These are phyloP conservation scores for Pezicula carpinea DNA, from an alignment of 2,329 filamentous ascomycete genomes.

Conservation along the genomic window DNA sequence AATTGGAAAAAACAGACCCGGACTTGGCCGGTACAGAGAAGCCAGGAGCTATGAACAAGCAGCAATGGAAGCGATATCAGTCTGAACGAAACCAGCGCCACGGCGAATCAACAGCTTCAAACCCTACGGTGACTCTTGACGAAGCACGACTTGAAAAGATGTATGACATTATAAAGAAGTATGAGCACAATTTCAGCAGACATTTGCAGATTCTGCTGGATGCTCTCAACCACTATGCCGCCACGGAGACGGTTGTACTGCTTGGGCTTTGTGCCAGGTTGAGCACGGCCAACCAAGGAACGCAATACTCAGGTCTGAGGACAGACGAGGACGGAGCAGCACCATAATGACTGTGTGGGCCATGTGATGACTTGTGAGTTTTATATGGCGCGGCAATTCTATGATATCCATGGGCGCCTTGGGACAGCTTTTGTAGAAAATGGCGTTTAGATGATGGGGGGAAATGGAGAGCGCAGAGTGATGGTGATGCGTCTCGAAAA, in stretches of 20 bases:
- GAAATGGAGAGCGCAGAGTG: background rate
- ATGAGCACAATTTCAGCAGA: conserved; percentile 87
- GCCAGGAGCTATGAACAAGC: conserved; percentile 53
- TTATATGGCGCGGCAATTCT: background rate
- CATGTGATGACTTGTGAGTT: background rate
- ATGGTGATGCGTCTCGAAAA: background rate
- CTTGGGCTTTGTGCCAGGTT: conserved; percentile 80
- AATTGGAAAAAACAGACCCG: conserved; percentile 78
- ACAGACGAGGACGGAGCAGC: conserved; percentile 48
- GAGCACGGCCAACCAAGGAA: conserved; percentile 76
- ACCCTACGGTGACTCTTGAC: conserved; percentile 13
- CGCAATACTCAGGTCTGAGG: conserved; percentile 55
- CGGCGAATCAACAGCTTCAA: conserved; percentile 21
- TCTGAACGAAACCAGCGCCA: conserved; percentile 39
- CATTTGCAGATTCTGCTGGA: conserved; percentile 93
- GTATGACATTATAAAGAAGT: conserved; percentile 82
- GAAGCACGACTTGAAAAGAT: conserved; percentile 39
- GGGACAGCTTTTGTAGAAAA: background rate
- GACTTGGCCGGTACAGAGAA: conserved; percentile 60
- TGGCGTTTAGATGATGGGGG: background rate
- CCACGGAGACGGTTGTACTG: conserved; percentile 93
- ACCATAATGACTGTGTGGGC: conserved; percentile 9
- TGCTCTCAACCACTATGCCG: conserved; percentile 93
- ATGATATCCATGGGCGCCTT: conserved; percentile 2
- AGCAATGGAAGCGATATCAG: conserved; percentile 58